A percentile compares a stretch with the other conserved stretches of the same genome.
phyloP scores from a whole-genome alignment of 1,139 yeast species.

The Tardiomyces depauwii region DNA sequence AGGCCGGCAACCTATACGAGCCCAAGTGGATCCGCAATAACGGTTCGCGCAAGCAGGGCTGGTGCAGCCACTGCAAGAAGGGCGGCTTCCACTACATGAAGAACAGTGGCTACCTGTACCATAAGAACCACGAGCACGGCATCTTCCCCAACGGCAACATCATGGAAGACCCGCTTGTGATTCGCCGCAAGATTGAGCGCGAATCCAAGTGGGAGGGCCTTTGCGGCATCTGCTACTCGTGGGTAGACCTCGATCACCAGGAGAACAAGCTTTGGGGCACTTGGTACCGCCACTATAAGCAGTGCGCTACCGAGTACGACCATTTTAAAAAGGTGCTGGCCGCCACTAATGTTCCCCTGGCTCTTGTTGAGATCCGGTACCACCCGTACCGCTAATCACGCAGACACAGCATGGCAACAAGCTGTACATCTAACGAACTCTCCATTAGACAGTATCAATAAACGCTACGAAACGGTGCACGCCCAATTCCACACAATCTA shows the following conservation, averaged over 20 bases:
- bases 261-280: slow-evolving; percentile 19
- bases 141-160: slow-evolving; percentile 19
- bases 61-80: slow-evolving; percentile 19
- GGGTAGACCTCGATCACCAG: slow-evolving; percentile 20
- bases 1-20: background rate
- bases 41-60: slow-evolving; percentile 14
- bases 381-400: background rate
- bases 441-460: too few species aligned
- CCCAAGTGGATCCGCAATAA: slow-evolving; percentile 2
- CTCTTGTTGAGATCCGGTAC: slow-evolving; percentile 15
- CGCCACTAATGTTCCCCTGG: slow-evolving; percentile 17
- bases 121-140: slow-evolving; percentile 22
- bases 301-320: slow-evolving; percentile 19
- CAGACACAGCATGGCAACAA: too few species aligned
- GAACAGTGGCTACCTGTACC: slow-evolving; percentile 20
- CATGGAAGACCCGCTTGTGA: slow-evolving; percentile 20
- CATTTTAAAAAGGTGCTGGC: slow-evolving; percentile 14
- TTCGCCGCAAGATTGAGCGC: slow-evolving; percentile 16
- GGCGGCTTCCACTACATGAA: slow-evolving; percentile 18
- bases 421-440: too few species aligned
- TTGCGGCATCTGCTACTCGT: slow-evolving; percentile 21
- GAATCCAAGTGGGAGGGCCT: slow-evolving; percentile 21
- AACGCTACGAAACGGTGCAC: too few species aligned
- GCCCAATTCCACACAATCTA: background rate
- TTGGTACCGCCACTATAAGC: slow-evolving; percentile 21